Evolutionary conservation across 805 yeast species (phyloP).

Genomic region (Kockiozyma suomiensis): DNA sequence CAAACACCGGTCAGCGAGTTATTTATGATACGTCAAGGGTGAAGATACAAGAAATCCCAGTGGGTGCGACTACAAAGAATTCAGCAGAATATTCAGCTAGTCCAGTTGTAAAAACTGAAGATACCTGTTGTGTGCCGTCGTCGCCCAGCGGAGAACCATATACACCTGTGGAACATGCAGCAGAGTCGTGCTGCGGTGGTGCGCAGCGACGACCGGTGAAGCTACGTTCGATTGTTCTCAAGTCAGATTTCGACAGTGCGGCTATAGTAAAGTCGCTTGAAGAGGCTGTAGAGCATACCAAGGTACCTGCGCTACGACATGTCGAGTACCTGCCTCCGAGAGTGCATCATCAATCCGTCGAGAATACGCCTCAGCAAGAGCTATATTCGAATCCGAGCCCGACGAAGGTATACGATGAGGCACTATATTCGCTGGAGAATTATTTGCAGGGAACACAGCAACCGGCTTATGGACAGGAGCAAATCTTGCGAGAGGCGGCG

Average conservation of each 20-base stretch:
- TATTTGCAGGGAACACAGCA: slow-evolving; percentile 11
- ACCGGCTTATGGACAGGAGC: background rate
- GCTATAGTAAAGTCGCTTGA: slow-evolving; percentile 18
- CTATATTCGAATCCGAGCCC: slow-evolving; percentile 4
- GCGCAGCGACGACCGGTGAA: slow-evolving; percentile 7
- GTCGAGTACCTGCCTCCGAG: slow-evolving; percentile 4
- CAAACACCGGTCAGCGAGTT: slow-evolving; percentile 1
- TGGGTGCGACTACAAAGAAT: background rate
- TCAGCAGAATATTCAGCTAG: background rate
- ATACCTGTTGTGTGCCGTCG: background rate
- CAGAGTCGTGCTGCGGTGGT: slow-evolving; percentile 4
- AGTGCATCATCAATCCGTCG: background rate
- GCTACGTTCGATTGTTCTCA: slow-evolving; percentile 24
- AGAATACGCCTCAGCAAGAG: background rate
- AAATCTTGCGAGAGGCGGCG: background rate
- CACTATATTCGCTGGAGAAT: slow-evolving; percentile 25
- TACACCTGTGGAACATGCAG: background rate
- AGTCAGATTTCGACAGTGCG: slow-evolving; percentile 16
- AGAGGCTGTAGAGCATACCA: background rate
- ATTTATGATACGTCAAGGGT: slow-evolving; percentile 18
- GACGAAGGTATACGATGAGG: slow-evolving; percentile 22
- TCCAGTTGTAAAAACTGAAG: background rate
- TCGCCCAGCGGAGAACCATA: background rate
- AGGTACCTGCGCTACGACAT: background rate
- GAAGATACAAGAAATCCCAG: slow-evolving; percentile 6